Conservation (phyloP, 2,329 filamentous ascomycete genomes). For the Dactylellina leptospora region DNA sequence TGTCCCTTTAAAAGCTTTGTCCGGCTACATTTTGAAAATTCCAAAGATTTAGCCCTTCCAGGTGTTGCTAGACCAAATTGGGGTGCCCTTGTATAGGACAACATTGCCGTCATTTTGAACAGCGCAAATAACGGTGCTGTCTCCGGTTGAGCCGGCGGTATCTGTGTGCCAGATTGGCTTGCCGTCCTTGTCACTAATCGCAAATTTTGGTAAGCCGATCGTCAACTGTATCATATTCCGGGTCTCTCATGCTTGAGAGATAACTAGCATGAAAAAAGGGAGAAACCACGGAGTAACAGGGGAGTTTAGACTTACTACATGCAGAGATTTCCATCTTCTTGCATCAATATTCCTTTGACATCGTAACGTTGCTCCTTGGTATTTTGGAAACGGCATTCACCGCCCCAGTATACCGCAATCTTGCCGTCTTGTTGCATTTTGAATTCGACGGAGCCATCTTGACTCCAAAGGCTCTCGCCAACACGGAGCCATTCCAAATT, state of each 20-base stretch:
- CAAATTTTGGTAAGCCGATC: too few relatives aligned
- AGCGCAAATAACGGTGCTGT: slow-evolving; percentile 54
- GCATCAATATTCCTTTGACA: slow-evolving; percentile 58
- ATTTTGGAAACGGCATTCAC: slow-evolving; percentile 58
- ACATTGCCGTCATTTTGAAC: slow-evolving; percentile 60
- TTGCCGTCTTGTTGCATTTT: slow-evolving; percentile 59
- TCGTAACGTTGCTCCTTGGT: slow-evolving; percentile 57
- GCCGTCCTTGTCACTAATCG: slow-evolving; percentile 26
- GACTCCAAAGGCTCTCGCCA: slow-evolving; percentile 58
- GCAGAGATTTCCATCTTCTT: slow-evolving; percentile 59
- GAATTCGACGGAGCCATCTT: slow-evolving; percentile 58
- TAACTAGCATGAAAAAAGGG: too few relatives aligned
- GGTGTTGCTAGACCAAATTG: slow-evolving; percentile 58
- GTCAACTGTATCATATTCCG: too few relatives aligned
- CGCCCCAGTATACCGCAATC: slow-evolving; percentile 58
- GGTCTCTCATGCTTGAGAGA: too few relatives aligned
- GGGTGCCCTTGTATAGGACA: slow-evolving; percentile 59
- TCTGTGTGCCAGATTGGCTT: slow-evolving; percentile 58
- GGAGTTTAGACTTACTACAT: slow-evolving; percentile 58
- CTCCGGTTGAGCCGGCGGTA: slow-evolving; percentile 55
- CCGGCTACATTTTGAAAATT: too few relatives aligned
- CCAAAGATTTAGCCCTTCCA: too few relatives aligned
- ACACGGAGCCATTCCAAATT: slow-evolving; percentile 59
- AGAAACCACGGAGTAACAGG: neutral
- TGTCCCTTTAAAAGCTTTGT: too few relatives aligned